A percentile compares a stretch with the other conserved stretches of the same genome.
phyloP scores from a whole-genome alignment of 306 rosid species.

The Potentilla sterilis region DNA sequence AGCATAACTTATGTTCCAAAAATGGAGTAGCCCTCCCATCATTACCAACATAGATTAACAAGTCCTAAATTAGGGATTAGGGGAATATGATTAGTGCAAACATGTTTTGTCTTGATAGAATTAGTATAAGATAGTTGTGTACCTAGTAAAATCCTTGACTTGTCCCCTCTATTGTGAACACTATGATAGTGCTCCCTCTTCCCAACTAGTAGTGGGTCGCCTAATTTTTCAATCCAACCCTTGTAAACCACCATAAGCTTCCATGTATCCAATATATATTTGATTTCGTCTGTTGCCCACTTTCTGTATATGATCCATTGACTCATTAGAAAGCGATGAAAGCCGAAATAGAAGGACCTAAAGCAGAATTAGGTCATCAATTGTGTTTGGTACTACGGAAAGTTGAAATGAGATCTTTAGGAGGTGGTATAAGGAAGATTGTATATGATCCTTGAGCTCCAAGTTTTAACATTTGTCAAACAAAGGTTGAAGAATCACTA shows the following conservation, averaged over 20 bases:
- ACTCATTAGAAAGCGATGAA: conserved; percentile 46
- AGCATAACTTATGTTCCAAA: neutral
- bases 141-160: conserved; percentile 23
- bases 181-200: conserved; percentile 56
- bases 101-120: neutral
- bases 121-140: conserved; percentile 17
- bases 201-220: conserved; percentile 28
- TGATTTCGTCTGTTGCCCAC: conserved; percentile 50
- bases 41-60: conserved; percentile 10
- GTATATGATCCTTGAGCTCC: neutral
- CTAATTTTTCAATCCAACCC: conserved; percentile 20
- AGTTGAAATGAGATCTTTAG: conserved; percentile 19
- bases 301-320: conserved; percentile 44
- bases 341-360: conserved; percentile 50
- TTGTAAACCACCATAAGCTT: neutral
- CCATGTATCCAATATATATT: conserved; percentile 3
- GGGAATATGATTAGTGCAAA: conserved; percentile 38
- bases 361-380: conserved; percentile 33
- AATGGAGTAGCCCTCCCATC: neutral
- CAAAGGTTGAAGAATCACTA: neutral
- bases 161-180: conserved; percentile 24
- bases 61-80: conserved; percentile 28
- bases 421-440: neutral
- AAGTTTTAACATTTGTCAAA: neutral
- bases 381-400: conserved; percentile 70